Conservation (phyloP, 371 early-diverging fungal genomes). For the Syncephalastrum racemosum region DNA sequence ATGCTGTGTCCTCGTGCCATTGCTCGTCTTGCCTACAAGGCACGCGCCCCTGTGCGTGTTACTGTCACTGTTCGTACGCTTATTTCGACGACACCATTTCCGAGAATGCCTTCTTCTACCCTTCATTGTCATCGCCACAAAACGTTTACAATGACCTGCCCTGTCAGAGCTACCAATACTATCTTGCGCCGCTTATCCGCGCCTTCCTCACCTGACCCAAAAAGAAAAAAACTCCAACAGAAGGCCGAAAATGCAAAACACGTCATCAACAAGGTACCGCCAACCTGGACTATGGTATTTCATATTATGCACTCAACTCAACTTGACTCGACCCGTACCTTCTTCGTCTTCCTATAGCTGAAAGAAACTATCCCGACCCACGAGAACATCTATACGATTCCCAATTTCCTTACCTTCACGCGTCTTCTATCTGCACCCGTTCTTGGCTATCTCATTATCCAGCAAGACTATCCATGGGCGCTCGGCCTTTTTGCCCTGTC, state of each 20-base stretch:
- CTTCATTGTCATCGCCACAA: background rate
- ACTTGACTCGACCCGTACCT: no score
- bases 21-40: background rate
- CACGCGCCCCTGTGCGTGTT: conserved; percentile 1
- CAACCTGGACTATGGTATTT: background rate
- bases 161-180: no score
- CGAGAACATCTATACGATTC: conserved; percentile 89
- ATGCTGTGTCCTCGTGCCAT: conserved; percentile 1
- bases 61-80: background rate
- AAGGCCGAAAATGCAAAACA: conserved; percentile 43
- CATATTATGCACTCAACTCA: background rate
- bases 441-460: conserved; percentile 85
- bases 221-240: conserved; percentile 11
- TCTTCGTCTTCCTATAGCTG: conserved; percentile 18
- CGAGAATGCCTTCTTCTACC: conserved; percentile 2
- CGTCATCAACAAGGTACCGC: conserved; percentile 34
- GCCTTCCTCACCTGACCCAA: no score
- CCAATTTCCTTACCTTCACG: conserved; percentile 83
- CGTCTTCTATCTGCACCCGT: conserved; percentile 79
- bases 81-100: background rate
- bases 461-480: conserved; percentile 69
- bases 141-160: background rate
- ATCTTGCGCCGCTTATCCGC: no score
- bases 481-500: conserved; percentile 75
- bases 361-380: conserved; percentile 30